A percentile compares a stretch with the other conserved stretches of the same genome.
Evolutionary conservation across 2,329 filamentous ascomycete genomes (phyloP).

Genomic region (Colletotrichum lupini): DNA sequence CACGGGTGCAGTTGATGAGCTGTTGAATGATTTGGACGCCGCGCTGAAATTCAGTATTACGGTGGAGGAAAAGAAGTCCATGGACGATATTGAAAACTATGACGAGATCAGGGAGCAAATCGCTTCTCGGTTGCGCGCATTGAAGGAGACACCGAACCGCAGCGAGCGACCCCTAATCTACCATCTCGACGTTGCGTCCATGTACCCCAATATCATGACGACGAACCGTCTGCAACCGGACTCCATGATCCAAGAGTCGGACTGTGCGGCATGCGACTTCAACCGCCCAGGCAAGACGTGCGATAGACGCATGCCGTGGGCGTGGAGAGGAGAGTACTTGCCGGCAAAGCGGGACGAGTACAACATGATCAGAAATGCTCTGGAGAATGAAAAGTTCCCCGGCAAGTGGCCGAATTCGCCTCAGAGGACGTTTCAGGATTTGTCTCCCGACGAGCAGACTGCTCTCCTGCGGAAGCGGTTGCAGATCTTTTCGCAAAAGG

Average conservation of each 20-base stretch:
- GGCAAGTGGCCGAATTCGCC: conserved; percentile 79
- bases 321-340: conserved; percentile 97
- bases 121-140: conserved; percentile 71
- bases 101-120: conserved; percentile 89
- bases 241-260: conserved; percentile 97
- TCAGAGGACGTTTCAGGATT: conserved; percentile 80
- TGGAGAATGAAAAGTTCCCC: conserved; percentile 94
- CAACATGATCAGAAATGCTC: conserved; percentile 95
- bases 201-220: conserved; percentile 99
- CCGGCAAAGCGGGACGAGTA: conserved; percentile 98
- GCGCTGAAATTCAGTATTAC: conserved; percentile 89
- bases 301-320: conserved; percentile 93
- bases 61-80: conserved; percentile 84
- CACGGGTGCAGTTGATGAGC: conserved; percentile 86
- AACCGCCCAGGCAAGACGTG: conserved; percentile 98
- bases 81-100: conserved; percentile 85
- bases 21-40: conserved; percentile 86
- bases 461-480: conserved; percentile 84
- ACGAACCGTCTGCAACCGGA: conserved; percentile 97
- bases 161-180: conserved; percentile 92
- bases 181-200: conserved; percentile 97
- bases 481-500: conserved; percentile 95
- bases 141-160: conserved; percentile 87
- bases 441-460: conserved; percentile 86
- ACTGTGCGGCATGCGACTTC: conserved; percentile 98